A percentile compares a stretch with the other conserved stretches of the same genome.
Conservation (phyloP, 306 rosid genomes). For the Lotus japonicus region DNA sequence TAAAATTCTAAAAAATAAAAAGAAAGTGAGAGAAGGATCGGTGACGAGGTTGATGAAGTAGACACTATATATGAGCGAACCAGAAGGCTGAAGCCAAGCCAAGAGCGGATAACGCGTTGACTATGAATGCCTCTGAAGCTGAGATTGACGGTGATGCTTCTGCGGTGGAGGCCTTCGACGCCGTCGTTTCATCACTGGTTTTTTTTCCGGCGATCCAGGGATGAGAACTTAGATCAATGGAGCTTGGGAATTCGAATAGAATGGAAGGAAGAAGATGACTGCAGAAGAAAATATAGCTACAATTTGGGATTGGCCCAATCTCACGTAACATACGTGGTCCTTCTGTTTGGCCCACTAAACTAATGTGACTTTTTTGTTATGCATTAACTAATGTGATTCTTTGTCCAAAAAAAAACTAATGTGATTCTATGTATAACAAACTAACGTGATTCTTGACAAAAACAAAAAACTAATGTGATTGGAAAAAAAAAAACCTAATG, state of each 20-base stretch:
- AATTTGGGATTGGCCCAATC: neutral
- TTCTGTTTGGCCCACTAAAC: too few relatives aligned
- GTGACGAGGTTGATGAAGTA: conserved; percentile 26
- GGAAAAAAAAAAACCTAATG: too few relatives aligned
- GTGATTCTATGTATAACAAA: too few relatives aligned
- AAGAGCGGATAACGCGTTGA: neutral
- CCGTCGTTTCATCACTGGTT: neutral
- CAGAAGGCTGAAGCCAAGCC: conserved; percentile 22
- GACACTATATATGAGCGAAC: neutral
- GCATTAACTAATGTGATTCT: too few relatives aligned
- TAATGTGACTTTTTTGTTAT: too few relatives aligned
- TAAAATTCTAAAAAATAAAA: too few relatives aligned
- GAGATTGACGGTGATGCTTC: conserved; percentile 4
- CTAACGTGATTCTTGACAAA: too few relatives aligned
- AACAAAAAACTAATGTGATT: too few relatives aligned
- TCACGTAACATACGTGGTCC: too few relatives aligned
- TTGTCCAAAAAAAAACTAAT: too few relatives aligned
- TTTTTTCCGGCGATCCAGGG: conserved; percentile 22
- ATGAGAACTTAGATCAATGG: neutral
- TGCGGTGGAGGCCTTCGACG: neutral
- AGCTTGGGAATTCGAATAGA: neutral
- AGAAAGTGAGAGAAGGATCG: conserved; percentile 34
- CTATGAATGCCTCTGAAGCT: conserved; percentile 12
- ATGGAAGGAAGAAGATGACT: neutral
- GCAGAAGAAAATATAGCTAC: neutral